These are phyloP conservation scores for Tulasnella sp. DNA, from an alignment of 768 basidiomycete genomes.

Conservation along the genomic window DNA sequence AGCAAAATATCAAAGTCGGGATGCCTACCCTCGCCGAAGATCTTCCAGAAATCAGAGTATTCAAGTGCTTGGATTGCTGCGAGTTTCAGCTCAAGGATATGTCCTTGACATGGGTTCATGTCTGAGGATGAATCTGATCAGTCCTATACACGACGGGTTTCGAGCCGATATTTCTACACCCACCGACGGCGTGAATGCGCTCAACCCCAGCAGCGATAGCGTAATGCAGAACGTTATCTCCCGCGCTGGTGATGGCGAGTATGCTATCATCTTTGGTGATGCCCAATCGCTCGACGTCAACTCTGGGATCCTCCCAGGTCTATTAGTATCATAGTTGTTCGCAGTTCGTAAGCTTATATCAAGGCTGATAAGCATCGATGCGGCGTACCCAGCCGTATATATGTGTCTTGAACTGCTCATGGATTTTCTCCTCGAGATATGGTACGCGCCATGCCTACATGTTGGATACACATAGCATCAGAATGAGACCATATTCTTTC, in stretches of 20 bases:
- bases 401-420: conserved; percentile 43
- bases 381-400: conserved; percentile 15
- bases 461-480: too few species aligned
- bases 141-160: too few species aligned
- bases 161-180: too few species aligned
- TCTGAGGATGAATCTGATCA: too few species aligned
- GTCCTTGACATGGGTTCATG: conserved; percentile 44
- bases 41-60: conserved; percentile 50
- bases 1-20: conserved; percentile 48
- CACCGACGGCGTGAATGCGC: conserved; percentile 57
- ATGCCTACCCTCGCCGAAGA: conserved; percentile 60
- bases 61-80: conserved; percentile 48
- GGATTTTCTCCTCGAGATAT: conserved; percentile 56
- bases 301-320: conserved; percentile 66
- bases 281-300: conserved; percentile 55
- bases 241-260: conserved; percentile 66
- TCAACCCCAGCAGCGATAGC: conserved; percentile 54
- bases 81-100: conserved; percentile 69
- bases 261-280: conserved; percentile 53
- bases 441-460: conserved; percentile 60
- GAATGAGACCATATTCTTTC: too few species aligned
- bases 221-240: conserved; percentile 73
- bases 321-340: too few species aligned
- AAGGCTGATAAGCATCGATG: too few species aligned
- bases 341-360: too few species aligned